Conservation (phyloP, 352 stramenopile genomes). For the Ophiocytium majus region DNA sequence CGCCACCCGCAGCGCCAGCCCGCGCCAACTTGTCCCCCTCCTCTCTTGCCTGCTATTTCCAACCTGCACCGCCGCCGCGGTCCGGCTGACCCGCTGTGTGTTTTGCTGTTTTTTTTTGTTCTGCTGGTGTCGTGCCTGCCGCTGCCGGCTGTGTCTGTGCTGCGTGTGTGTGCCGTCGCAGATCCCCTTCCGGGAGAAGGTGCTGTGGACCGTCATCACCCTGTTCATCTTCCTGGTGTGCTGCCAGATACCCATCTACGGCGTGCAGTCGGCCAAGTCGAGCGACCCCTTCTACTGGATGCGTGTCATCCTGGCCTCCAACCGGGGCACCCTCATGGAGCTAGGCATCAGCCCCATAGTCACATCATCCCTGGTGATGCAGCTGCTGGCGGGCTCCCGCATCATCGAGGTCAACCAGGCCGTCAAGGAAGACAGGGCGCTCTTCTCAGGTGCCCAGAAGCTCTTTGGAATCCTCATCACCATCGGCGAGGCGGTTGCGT, state of each 20-base stretch:
- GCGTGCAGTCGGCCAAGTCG: slow-evolving; percentile 95
- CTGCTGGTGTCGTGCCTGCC: background rate
- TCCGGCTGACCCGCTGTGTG: background rate
- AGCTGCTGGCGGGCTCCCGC: slow-evolving; percentile 90
- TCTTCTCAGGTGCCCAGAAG: slow-evolving; percentile 98
- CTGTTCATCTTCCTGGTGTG: slow-evolving; percentile 99
- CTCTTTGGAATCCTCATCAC: slow-evolving; percentile 99
- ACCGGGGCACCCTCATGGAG: slow-evolving; percentile 67
- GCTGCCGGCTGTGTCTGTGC: too few relatives aligned
- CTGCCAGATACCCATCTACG: slow-evolving; percentile 99
- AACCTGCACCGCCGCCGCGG: background rate
- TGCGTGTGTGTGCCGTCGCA: too few relatives aligned
- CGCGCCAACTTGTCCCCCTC: background rate
- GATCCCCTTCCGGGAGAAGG: slow-evolving; percentile 98
- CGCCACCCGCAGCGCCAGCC: too few relatives aligned
- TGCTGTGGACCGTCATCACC: slow-evolving; percentile 98
- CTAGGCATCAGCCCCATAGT: slow-evolving; percentile 96
- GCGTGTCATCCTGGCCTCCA: slow-evolving; percentile 97
- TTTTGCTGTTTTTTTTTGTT: slow-evolving; percentile 20
- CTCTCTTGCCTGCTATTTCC: background rate
- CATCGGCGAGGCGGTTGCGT: slow-evolving; percentile 95
- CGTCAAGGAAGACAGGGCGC: slow-evolving; percentile 95
- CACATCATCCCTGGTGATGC: slow-evolving; percentile 98
- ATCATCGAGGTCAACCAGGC: slow-evolving; percentile 99
- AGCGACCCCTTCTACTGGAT: slow-evolving; percentile 99